phyloP scores from a whole-genome alignment of 805 yeast species.

The Jamesozyma hellenica region DNA sequence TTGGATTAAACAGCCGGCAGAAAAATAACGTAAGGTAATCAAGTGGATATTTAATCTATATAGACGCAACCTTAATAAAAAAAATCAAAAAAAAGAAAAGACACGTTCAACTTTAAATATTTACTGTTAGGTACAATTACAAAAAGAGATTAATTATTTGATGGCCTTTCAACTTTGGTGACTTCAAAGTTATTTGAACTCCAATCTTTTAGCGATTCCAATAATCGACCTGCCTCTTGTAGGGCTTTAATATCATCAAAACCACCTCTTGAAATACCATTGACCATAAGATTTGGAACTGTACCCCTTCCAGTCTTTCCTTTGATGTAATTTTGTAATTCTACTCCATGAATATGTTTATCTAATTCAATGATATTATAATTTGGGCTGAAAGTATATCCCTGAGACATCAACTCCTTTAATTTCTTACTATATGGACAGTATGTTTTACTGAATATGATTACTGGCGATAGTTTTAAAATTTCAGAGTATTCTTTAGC shows the following conservation, averaged over 20 bases:
- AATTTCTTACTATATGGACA: conserved; percentile 73
- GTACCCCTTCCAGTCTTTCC: conserved; percentile 67
- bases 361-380: conserved; percentile 76
- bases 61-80: too few relatives aligned
- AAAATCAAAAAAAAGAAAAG: too few relatives aligned
- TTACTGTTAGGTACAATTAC: too few relatives aligned
- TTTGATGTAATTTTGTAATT: conserved; percentile 63
- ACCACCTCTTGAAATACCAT: conserved; percentile 75
- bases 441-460: conserved; percentile 42
- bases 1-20: too few relatives aligned
- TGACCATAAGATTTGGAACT: conserved; percentile 81
- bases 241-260: conserved; percentile 65
- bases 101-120: too few relatives aligned
- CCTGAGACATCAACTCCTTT: conserved; percentile 47
- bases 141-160: conserved; percentile 11
- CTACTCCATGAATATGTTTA: conserved; percentile 62
- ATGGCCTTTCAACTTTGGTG: conserved; percentile 8
- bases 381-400: conserved; percentile 62
- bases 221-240: conserved; percentile 48
- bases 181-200: conserved; percentile 15
- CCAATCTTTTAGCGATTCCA: conserved; percentile 36
- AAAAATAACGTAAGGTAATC: too few relatives aligned
- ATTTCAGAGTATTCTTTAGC: conserved; percentile 47
- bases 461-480: conserved; percentile 52
- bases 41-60: too few relatives aligned